Percentiles rank a stretch among this genome's conserved stretches.
Evolutionary conservation across 1,284 basidiomycete genomes (phyloP).

Genomic region (Takashimella tepidaria): DNA sequence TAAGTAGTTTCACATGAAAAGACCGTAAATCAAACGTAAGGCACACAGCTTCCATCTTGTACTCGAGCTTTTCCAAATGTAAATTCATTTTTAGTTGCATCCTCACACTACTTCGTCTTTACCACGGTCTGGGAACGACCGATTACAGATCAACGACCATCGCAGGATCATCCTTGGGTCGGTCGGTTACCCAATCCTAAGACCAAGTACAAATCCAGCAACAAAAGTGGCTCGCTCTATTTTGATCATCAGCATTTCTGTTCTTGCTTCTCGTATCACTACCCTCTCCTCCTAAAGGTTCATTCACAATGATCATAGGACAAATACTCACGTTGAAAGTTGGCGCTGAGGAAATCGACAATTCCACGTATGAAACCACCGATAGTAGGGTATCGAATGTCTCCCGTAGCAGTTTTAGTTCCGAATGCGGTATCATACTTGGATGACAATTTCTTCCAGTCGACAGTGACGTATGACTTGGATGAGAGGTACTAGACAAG

Average conservation of each 20-base stretch:
- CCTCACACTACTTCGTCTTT: no score
- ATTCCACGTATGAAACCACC: slow-evolving; percentile 64
- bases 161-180: no score
- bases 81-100: no score
- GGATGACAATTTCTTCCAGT: slow-evolving; percentile 62
- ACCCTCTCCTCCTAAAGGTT: neutral
- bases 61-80: no score
- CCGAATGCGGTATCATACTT: slow-evolving; percentile 70
- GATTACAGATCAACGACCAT: no score
- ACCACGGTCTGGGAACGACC: no score
- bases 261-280: neutral
- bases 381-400: slow-evolving; percentile 58
- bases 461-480: slow-evolving; percentile 63
- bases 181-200: slow-evolving; percentile 53
- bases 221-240: slow-evolving; percentile 52
- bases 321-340: slow-evolving; percentile 71
- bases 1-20: no score
- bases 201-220: slow-evolving; percentile 51
- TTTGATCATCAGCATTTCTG: neutral
- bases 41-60: no score
- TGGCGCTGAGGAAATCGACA: slow-evolving; percentile 80
- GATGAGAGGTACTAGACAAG: slow-evolving; percentile 66
- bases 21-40: no score
- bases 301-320: neutral
- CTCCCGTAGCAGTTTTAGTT: slow-evolving; percentile 56